Evolutionary conservation across 768 basidiomycete genomes (phyloP).

Genomic region (Cyclocybe aegerita): DNA sequence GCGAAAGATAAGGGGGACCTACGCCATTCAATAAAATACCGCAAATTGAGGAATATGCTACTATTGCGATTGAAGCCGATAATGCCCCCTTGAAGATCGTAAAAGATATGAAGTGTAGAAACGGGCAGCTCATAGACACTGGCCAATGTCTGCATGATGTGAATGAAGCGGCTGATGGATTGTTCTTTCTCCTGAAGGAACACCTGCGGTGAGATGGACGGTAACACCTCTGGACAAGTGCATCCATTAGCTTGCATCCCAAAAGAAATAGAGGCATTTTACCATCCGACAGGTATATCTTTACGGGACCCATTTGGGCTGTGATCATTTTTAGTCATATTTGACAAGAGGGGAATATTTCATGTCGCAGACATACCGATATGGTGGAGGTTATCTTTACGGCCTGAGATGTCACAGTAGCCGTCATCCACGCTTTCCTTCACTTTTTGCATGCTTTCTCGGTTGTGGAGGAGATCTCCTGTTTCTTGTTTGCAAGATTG

Average conservation of each 20-base stretch:
- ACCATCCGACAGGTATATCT: constrained; percentile 68
- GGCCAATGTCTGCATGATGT: constrained; percentile 64
- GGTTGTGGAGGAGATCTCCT: constrained; percentile 57
- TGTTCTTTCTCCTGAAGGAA: constrained; percentile 57
- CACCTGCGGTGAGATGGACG: constrained; percentile 32
- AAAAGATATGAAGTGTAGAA: constrained; percentile 81
- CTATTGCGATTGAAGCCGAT: constrained; percentile 95
- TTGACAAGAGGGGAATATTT: not conserved
- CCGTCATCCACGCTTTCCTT: constrained; percentile 78
- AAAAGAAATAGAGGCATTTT: constrained; percentile 2
- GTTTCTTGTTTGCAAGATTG: constrained; percentile 72
- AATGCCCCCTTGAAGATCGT: constrained; percentile 72
- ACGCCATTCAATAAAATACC: constrained; percentile 90
- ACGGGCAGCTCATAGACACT: constrained; percentile 73
- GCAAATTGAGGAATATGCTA: constrained; percentile 84
- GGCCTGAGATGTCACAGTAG: constrained; percentile 78
- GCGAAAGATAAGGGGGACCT: constrained; percentile 30
- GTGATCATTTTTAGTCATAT: constrained; percentile 1
- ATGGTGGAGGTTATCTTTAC: constrained; percentile 54
- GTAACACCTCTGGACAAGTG: constrained; percentile 49
- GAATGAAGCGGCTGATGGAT: constrained; percentile 68
- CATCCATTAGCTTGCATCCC: not conserved
- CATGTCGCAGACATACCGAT: constrained; percentile 45
- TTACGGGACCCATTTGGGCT: constrained; percentile 65
- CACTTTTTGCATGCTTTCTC: constrained; percentile 67